Conservation (phyloP, 176 grass and related monocot genomes). For the Typha latifolia region DNA sequence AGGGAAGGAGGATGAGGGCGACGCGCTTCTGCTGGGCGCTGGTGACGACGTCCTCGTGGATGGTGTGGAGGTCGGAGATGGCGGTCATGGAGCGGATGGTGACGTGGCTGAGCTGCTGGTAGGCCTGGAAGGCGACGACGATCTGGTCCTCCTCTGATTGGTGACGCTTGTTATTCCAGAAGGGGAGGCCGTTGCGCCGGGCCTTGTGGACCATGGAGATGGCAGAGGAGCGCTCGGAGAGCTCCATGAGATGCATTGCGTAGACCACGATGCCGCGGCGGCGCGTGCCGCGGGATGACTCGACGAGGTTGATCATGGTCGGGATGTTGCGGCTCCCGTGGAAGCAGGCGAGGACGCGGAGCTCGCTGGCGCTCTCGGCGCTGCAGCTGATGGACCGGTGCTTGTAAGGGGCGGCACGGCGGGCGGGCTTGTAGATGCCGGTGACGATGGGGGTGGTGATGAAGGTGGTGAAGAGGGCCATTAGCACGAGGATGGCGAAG, state of each 20-base stretch:
- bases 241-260: slow-evolving; percentile 32
- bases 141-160: slow-evolving; percentile 15
- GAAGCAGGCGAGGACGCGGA: slow-evolving; percentile 27
- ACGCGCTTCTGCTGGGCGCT: slow-evolving; percentile 30
- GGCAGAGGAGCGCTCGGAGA: slow-evolving; percentile 29
- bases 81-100: slow-evolving; percentile 26
- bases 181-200: slow-evolving; percentile 29
- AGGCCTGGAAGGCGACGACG: slow-evolving; percentile 30
- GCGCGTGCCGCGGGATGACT: slow-evolving; percentile 25
- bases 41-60: slow-evolving; percentile 33
- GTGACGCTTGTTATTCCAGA: slow-evolving; percentile 25
- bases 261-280: slow-evolving; percentile 25
- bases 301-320: slow-evolving; percentile 29
- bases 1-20: slow-evolving; percentile 25
- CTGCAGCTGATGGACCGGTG: slow-evolving; percentile 18
- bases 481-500: slow-evolving; percentile 33
- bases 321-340: slow-evolving; percentile 34
- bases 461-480: slow-evolving; percentile 43
- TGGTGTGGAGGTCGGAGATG: slow-evolving; percentile 31
- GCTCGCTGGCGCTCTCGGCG: slow-evolving; percentile 2
- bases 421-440: slow-evolving; percentile 30
- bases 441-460: slow-evolving; percentile 32
- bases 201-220: slow-evolving; percentile 37
- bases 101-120: slow-evolving; percentile 26
- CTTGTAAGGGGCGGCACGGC: slow-evolving; percentile 13